Evolutionary conservation across 2,329 filamentous ascomycete species (phyloP).

Genomic region (Acarospora socialis): DNA sequence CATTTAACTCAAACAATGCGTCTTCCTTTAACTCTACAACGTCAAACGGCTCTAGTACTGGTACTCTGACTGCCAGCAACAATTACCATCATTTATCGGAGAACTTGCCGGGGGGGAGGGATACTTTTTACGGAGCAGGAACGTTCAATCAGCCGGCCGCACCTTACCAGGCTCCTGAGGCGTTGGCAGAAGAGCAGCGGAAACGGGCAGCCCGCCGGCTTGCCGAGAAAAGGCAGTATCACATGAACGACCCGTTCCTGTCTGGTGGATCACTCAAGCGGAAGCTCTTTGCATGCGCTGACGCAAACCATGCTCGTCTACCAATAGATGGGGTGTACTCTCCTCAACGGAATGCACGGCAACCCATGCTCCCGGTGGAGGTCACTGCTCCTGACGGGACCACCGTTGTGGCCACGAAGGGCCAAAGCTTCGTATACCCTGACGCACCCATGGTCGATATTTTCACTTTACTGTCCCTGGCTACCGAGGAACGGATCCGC

Average conservation of each 20-base stretch:
- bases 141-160: slow-evolving; percentile 49
- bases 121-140: slow-evolving; percentile 50
- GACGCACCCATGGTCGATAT: slow-evolving; percentile 69
- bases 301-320: slow-evolving; percentile 43
- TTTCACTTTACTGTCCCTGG: slow-evolving; percentile 66
- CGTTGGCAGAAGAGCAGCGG: slow-evolving; percentile 52
- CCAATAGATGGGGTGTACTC: slow-evolving; percentile 42
- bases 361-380: slow-evolving; percentile 29
- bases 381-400: slow-evolving; percentile 48
- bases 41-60: slow-evolving; percentile 28
- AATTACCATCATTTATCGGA: slow-evolving; percentile 33
- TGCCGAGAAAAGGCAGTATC: slow-evolving; percentile 48
- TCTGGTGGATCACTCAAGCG: slow-evolving; percentile 44
- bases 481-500: slow-evolving; percentile 64
- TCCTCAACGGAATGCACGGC: slow-evolving; percentile 24
- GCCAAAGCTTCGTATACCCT: slow-evolving; percentile 54
- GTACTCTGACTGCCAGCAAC: slow-evolving; percentile 30
- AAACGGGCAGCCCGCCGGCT: slow-evolving; percentile 48
- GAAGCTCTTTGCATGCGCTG: slow-evolving; percentile 42
- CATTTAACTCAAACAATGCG: slow-evolving; percentile 33
- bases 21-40: slow-evolving; percentile 32
- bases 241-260: slow-evolving; percentile 61
- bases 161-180: slow-evolving; percentile 52
- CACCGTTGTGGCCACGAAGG: slow-evolving; percentile 46
- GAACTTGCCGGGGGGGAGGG: slow-evolving; percentile 41